Conservation (phyloP, 2,329 filamentous ascomycete species). For the Colletotrichum destructivum region DNA sequence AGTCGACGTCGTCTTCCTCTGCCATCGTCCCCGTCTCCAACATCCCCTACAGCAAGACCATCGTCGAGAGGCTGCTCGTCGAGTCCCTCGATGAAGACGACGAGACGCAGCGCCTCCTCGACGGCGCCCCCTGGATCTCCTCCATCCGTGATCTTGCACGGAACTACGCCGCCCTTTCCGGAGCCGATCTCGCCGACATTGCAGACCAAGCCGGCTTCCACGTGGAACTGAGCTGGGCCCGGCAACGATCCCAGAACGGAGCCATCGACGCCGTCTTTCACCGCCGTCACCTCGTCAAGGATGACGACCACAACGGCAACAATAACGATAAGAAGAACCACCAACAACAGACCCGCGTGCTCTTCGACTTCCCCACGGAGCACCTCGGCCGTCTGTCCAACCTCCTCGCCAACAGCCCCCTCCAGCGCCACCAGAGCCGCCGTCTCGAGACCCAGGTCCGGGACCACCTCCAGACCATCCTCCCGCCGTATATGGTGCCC, state of each 20-base stretch:
- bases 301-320: too few relatives aligned
- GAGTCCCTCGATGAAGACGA: background rate
- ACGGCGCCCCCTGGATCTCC: slow-evolving; percentile 4
- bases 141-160: background rate
- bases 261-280: slow-evolving; percentile 51
- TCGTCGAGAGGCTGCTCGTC: slow-evolving; percentile 44
- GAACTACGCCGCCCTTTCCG: slow-evolving; percentile 30
- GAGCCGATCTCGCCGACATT: slow-evolving; percentile 44
- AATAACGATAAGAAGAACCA: too few relatives aligned
- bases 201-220: slow-evolving; percentile 57
- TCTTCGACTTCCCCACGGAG: slow-evolving; percentile 19
- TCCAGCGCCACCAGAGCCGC: background rate
- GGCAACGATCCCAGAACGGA: slow-evolving; percentile 49
- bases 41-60: slow-evolving; percentile 51
- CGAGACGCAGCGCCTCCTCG: background rate
- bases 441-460: slow-evolving; percentile 6
- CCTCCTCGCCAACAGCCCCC: background rate
- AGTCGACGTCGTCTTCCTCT: background rate
- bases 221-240: slow-evolving; percentile 62
- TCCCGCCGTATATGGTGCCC: slow-evolving; percentile 51
- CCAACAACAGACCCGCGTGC: background rate
- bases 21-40: slow-evolving; percentile 43
- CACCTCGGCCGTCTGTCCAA: background rate
- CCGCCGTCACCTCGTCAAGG: slow-evolving; percentile 50
- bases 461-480: background rate